Conservation (phyloP, 129 eudicot species). For the Lactuca saligna region DNA sequence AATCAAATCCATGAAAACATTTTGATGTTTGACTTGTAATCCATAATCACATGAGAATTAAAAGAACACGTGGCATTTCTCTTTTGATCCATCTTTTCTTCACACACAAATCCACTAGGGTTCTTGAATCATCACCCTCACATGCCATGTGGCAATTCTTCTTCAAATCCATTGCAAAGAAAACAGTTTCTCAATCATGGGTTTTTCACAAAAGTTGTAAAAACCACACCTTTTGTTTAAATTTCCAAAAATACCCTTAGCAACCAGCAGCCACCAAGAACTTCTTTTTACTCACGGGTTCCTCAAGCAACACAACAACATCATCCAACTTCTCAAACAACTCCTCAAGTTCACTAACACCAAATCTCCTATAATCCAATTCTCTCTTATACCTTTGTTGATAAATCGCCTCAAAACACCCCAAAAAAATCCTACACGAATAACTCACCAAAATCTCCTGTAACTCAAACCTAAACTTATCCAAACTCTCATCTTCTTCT, state of each 20-base stretch:
- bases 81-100: not conserved
- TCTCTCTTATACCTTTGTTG: constrained; percentile 72
- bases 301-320: constrained; percentile 71
- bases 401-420: constrained; percentile 77
- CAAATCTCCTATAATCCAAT: constrained; percentile 62
- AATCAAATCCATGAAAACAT: not conserved
- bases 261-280: constrained; percentile 67
- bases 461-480: constrained; percentile 70
- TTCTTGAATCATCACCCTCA: constrained; percentile 5
- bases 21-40: not conserved
- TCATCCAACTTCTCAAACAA: constrained; percentile 79
- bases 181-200: not conserved
- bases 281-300: constrained; percentile 65
- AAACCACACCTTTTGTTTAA: too few relatives aligned
- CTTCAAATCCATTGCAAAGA: not conserved
- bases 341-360: constrained; percentile 75
- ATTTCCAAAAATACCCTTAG: constrained; percentile 1
- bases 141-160: constrained; percentile 7
- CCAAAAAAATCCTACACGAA: constrained; percentile 62
- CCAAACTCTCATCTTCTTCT: constrained; percentile 37
- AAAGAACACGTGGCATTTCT: not conserved
- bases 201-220: not conserved
- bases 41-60: constrained; percentile 5
- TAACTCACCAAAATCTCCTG: constrained; percentile 89
- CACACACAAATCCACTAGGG: not conserved